Evolutionary conservation across 73 alveolate species (phyloP).

Genomic region (Strombidium stylifer): DNA sequence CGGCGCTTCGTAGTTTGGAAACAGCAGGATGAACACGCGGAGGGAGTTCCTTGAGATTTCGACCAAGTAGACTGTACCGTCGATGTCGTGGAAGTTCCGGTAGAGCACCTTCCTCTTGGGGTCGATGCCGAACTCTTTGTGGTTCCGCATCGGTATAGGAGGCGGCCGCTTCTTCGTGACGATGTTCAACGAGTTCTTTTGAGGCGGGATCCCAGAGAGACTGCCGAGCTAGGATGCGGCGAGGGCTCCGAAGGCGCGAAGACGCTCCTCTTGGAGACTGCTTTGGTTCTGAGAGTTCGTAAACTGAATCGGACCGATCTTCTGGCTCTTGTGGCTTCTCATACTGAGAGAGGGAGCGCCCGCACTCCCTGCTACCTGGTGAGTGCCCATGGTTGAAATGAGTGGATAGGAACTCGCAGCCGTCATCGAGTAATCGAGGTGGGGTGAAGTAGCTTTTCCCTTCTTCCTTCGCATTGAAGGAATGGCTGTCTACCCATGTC

Average conservation of each 20-base stretch:
- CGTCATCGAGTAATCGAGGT: too few species aligned
- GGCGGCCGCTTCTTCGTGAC: slow-evolving; percentile 34
- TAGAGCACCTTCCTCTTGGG: slow-evolving; percentile 19
- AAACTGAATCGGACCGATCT: too few species aligned
- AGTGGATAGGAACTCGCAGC: too few species aligned
- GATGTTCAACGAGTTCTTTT: not conserved
- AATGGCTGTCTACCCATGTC: too few species aligned
- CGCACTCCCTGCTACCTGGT: not conserved
- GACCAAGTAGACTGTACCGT: slow-evolving; percentile 10
- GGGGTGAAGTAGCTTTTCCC: too few species aligned
- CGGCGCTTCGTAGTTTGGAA: slow-evolving; percentile 33
- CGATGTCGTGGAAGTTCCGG: slow-evolving; percentile 23
- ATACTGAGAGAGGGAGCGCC: not conserved
- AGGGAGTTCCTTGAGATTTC: slow-evolving; percentile 21
- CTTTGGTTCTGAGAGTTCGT: too few species aligned
- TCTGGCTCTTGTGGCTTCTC: not conserved
- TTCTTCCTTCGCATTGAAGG: too few species aligned
- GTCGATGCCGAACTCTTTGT: slow-evolving; percentile 28
- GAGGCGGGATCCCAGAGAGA: not conserved
- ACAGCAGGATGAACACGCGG: slow-evolving; percentile 20
- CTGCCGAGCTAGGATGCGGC: not conserved
- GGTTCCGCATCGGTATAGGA: too few species aligned
- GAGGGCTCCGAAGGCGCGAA: too few species aligned
- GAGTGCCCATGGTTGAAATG: not conserved
- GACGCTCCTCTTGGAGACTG: too few species aligned